phyloP scores from a whole-genome alignment of 306 rosid genomes.

The Oxytropis ochrocephala region DNA sequence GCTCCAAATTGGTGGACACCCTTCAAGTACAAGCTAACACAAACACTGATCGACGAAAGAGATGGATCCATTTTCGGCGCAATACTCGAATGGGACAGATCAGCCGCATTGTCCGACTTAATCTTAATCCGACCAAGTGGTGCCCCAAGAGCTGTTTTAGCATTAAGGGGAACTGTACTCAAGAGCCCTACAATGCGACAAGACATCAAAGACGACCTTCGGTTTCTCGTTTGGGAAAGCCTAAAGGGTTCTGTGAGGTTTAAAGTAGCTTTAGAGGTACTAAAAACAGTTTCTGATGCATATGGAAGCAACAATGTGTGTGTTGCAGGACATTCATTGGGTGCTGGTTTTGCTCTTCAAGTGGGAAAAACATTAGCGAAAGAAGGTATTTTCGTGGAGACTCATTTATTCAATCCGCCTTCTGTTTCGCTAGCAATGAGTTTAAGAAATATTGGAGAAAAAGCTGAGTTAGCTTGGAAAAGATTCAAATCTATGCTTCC shows the following conservation, averaged over 20 bases:
- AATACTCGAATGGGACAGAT: conserved; percentile 88
- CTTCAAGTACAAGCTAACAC: conserved; percentile 70
- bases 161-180: conserved; percentile 76
- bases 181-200: conserved; percentile 68
- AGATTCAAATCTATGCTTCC: conserved; percentile 67
- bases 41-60: conserved; percentile 68
- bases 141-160: conserved; percentile 78
- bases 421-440: conserved; percentile 92
- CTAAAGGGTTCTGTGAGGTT: conserved; percentile 88
- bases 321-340: conserved; percentile 88
- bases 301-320: conserved; percentile 81
- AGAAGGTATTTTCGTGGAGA: conserved; percentile 73
- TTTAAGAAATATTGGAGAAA: conserved; percentile 70
- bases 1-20: conserved; percentile 97
- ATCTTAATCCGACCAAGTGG: conserved; percentile 77
- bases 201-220: conserved; percentile 82
- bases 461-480: conserved; percentile 75
- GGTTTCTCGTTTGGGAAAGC: conserved; percentile 95
- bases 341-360: conserved; percentile 95
- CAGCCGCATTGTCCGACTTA: conserved; percentile 72
- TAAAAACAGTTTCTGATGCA: conserved; percentile 46
- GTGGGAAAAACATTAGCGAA: conserved; percentile 86
- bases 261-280: conserved; percentile 49
- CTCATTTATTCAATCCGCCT: conserved; percentile 94
- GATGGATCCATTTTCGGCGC: conserved; percentile 95